Evolutionary conservation across 768 basidiomycete genomes (phyloP), one percentile per base, ranked within the genome.

Genomic region (Termitomyces sp.): DNA sequence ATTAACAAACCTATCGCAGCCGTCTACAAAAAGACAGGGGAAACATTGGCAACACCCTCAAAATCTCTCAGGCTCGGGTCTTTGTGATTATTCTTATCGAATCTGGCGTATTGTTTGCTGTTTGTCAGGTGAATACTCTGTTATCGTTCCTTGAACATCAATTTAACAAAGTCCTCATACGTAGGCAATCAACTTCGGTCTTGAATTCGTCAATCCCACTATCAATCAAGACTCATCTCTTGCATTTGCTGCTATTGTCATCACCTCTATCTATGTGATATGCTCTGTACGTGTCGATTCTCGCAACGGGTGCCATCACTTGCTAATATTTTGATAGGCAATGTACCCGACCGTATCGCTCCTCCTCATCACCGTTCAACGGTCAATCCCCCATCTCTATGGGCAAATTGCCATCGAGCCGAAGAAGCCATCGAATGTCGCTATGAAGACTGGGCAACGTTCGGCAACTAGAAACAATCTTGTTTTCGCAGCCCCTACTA

Each of bases 191-290:
- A 59, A 59, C 35, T 47, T 59, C 4, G 54, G 38, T 35, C 52
- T 59, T 16, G 54, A 59, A 45, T 52, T 59, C 39, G 47, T 53
- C 15, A 48, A 43, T 6, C 45, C 58, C 1, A 15, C 10, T 9
- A 22, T 40, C 18, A n/a, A n/a, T n/a, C n/a, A n/a, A n/a, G 54
- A 53, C 49, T 56, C 58, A 4, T 56, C 58, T 22, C 54, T 59
- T 13, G 56, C 56, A 47, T 59, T 59, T 38, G 47, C 31, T 10
- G 46, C 29, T 23, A 41, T 52, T 7, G 58, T 59, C 23, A 39
- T 59, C 7, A 59, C 58, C n/a, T 53, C 58, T 2, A 45, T 59
- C 3, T 59, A 59, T 18, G 40, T 36, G 9, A 41, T 59, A 18
- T 53, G 58, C 33, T 35, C 54, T 5, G 58, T 59, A 52, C 18